A percentile compares a stretch with the other conserved stretches of the same genome.
phyloP scores from a whole-genome alignment of 208 protist genomes.

The Trypanosoma cruzi region DNA sequence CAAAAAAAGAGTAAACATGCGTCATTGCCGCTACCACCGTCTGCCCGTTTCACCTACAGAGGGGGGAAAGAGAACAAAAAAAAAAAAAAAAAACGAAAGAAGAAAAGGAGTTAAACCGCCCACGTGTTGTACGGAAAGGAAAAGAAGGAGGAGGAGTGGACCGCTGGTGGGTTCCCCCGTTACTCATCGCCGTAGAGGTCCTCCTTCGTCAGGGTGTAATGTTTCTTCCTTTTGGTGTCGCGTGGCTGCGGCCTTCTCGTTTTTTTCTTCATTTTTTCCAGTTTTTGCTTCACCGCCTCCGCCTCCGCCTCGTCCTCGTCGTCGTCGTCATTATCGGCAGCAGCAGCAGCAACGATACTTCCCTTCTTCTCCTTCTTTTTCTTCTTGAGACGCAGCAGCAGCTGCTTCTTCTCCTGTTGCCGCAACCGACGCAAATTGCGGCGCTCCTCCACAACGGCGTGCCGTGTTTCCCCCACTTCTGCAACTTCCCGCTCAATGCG shows the following conservation, averaged over 20 bases:
- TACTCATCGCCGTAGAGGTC: conserved; percentile 63
- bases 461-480: conserved; percentile 70
- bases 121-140: background rate
- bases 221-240: conserved; percentile 86
- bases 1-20: too few species aligned
- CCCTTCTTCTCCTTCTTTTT: too few species aligned
- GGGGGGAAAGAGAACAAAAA: background rate
- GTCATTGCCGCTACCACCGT: too few species aligned
- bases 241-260: conserved; percentile 48
- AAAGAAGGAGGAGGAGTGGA: background rate
- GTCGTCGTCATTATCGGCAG: conserved; percentile 1
- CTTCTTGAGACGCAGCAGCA: conserved; percentile 25
- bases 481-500: conserved; percentile 77
- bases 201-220: conserved; percentile 78
- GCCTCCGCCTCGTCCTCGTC: conserved; percentile 23
- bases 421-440: conserved; percentile 36
- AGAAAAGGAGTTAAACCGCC: background rate
- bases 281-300: conserved; percentile 23
- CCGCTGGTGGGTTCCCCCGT: background rate
- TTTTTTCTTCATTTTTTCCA: conserved; percentile 29
- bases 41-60: too few species aligned
- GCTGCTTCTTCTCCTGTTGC: conserved; percentile 19
- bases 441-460: conserved; percentile 57
- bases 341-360: too few species aligned
- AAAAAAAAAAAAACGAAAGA: conserved; percentile 4